Percentiles rank a stretch among this genome's conserved stretches.
Evolutionary conservation across 1,284 basidiomycete genomes (phyloP).

Genomic region (Tremellales sp.): DNA sequence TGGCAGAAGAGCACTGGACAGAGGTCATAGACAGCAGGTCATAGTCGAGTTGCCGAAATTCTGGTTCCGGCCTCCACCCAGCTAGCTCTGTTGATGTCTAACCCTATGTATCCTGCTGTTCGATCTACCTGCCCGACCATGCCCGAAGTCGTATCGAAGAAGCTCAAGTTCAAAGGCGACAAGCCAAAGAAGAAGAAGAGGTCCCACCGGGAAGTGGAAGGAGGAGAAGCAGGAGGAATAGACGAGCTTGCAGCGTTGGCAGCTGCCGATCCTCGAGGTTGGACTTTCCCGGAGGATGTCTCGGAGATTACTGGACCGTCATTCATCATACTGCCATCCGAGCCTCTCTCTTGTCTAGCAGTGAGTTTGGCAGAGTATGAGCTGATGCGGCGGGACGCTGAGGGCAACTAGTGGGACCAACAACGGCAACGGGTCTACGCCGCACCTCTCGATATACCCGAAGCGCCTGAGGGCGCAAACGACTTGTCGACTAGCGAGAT

Average conservation of each 20-base stretch:
- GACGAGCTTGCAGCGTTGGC: conserved; percentile 38
- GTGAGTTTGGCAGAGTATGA: no score
- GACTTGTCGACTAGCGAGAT: conserved; percentile 40
- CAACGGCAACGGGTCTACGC: conserved; percentile 42
- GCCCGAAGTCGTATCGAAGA: conserved; percentile 39
- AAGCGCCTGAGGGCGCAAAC: conserved; percentile 44
- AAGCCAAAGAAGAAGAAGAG: conserved; percentile 52
- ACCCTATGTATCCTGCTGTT: not conserved
- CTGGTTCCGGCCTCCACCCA: not conserved
- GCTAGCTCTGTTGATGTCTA: not conserved
- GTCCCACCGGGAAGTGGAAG: conserved; percentile 33
- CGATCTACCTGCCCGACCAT: conserved; percentile 2
- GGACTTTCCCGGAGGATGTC: conserved; percentile 47
- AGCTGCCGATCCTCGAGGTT: conserved; percentile 37
- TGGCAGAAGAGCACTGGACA: not conserved
- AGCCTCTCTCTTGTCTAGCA: conserved; percentile 41
- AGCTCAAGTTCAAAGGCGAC: conserved; percentile 53
- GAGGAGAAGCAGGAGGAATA: conserved; percentile 18
- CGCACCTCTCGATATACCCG: conserved; percentile 41
- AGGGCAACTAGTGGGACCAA: conserved; percentile 38
- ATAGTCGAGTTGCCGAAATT: not conserved
- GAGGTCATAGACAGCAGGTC: not conserved
- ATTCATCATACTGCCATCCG: conserved; percentile 46
- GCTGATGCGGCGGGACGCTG: not conserved
- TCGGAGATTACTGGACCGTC: conserved; percentile 49